Conservation (phyloP, 768 basidiomycete species). For the Agaricus sinodeliciosus region DNA sequence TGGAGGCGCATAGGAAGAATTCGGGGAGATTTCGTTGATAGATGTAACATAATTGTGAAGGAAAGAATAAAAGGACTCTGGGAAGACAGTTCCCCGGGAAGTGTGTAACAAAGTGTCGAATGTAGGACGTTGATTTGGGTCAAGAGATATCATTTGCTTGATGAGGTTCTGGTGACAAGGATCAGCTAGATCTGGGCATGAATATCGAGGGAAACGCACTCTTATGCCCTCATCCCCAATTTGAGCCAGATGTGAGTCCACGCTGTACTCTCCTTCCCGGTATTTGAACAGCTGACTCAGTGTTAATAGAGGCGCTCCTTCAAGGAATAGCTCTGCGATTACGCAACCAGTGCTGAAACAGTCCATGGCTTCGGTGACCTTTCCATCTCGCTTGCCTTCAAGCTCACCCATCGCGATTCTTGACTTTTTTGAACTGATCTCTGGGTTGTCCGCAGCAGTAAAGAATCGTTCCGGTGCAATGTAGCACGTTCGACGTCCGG, state of each 20-base stretch:
- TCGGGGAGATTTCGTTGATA: slow-evolving; percentile 58
- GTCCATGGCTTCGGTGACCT: slow-evolving; percentile 95
- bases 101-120: slow-evolving; percentile 75
- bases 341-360: slow-evolving; percentile 95
- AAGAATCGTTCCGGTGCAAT: slow-evolving; percentile 96
- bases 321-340: slow-evolving; percentile 91
- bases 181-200: slow-evolving; percentile 13
- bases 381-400: slow-evolving; percentile 68
- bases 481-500: slow-evolving; percentile 89
- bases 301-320: slow-evolving; percentile 89
- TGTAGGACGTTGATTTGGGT: slow-evolving; percentile 69
- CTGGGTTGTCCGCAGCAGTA: slow-evolving; percentile 59
- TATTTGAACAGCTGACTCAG: slow-evolving; percentile 95
- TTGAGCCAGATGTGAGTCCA: slow-evolving; percentile 61
- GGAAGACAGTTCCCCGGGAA: slow-evolving; percentile 75
- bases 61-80: slow-evolving; percentile 93
- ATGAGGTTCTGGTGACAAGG: slow-evolving; percentile 62
- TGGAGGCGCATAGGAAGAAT: slow-evolving; percentile 37
- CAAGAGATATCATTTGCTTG: slow-evolving; percentile 82
- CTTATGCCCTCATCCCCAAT: slow-evolving; percentile 81
- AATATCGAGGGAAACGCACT: slow-evolving; percentile 39
- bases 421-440: slow-evolving; percentile 64
- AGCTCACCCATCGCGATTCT: slow-evolving; percentile 43
- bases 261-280: slow-evolving; percentile 73
- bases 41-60: slow-evolving; percentile 85